Evolutionary conservation across 2,329 filamentous ascomycete species (phyloP).

Genomic region (Tolypocladium inflatum): DNA sequence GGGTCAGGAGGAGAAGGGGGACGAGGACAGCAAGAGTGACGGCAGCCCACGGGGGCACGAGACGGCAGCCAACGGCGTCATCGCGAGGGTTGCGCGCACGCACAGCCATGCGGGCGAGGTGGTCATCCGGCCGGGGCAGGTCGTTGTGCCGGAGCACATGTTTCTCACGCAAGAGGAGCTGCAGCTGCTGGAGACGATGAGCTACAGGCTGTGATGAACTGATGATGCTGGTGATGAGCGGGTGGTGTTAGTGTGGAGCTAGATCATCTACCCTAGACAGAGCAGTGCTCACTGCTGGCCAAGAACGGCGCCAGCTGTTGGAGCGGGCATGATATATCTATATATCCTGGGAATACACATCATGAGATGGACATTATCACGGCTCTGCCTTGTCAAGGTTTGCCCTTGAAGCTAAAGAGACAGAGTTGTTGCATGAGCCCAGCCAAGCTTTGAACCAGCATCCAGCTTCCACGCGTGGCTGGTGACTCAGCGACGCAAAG

Average conservation of each 20-base stretch:
- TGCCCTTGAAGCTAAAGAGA: no score
- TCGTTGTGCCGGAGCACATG: constrained; percentile 24
- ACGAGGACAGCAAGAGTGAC: constrained; percentile 2
- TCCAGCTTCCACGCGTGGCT: not conserved
- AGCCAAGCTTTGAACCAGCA: no score
- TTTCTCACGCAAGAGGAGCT: constrained; percentile 27
- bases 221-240: not conserved
- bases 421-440: no score
- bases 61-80: not conserved
- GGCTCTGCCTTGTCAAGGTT: no score
- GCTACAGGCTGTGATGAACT: constrained; percentile 21
- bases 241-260: not conserved
- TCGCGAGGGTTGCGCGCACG: not conserved
- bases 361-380: no score
- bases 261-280: not conserved
- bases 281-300: no score
- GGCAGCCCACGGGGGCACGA: not conserved
- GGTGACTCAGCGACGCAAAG: not conserved
- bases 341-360: no score
- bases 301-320: no score
- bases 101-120: constrained; percentile 14
- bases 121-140: constrained; percentile 23
- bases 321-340: no score
- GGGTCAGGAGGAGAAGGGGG: constrained; percentile 1
- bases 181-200: constrained; percentile 24